Evolutionary conservation across 176 grass and related monocot genomes (phyloP).

Genomic region (Oryza punctata): DNA sequence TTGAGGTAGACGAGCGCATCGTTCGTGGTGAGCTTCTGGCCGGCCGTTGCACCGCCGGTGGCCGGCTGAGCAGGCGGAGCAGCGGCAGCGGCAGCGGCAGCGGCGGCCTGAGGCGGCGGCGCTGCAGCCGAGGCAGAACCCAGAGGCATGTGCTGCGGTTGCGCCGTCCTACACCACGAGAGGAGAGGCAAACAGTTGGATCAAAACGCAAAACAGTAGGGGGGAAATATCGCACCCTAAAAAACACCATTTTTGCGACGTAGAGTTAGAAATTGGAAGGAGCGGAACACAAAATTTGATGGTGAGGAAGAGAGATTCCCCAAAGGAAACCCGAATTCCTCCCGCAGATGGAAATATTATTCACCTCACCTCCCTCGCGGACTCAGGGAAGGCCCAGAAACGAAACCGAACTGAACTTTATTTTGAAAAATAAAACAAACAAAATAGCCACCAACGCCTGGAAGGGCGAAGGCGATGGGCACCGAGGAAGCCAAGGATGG

Average conservation of each 20-base stretch:
- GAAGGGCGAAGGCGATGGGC: background rate
- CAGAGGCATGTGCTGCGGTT: slow-evolving; percentile 56
- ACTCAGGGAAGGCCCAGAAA: slow-evolving; percentile 4
- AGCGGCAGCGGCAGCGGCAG: no score
- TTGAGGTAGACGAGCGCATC: slow-evolving; percentile 94
- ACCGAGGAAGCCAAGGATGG: background rate
- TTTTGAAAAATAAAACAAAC: no score
- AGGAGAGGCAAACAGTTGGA: slow-evolving; percentile 26
- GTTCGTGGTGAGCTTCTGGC: slow-evolving; percentile 83
- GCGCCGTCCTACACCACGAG: slow-evolving; percentile 39
- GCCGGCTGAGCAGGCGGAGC: slow-evolving; percentile 23
- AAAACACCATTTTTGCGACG: slow-evolving; percentile 30
- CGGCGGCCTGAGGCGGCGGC: slow-evolving; percentile 30
- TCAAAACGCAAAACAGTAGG: slow-evolving; percentile 26
- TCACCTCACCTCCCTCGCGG: background rate
- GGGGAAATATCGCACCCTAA: background rate
- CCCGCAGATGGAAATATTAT: background rate
- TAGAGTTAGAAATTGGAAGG: slow-evolving; percentile 16
- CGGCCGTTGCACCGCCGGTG: background rate
- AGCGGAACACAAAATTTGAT: slow-evolving; percentile 26
- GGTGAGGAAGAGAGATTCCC: background rate
- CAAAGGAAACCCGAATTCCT: background rate
- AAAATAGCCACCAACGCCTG: background rate
- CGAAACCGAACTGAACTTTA: background rate
- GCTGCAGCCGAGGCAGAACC: slow-evolving; percentile 7